Evolutionary conservation across 2,329 filamentous ascomycete species (phyloP).

Genomic region (Spiromastix sp.): DNA sequence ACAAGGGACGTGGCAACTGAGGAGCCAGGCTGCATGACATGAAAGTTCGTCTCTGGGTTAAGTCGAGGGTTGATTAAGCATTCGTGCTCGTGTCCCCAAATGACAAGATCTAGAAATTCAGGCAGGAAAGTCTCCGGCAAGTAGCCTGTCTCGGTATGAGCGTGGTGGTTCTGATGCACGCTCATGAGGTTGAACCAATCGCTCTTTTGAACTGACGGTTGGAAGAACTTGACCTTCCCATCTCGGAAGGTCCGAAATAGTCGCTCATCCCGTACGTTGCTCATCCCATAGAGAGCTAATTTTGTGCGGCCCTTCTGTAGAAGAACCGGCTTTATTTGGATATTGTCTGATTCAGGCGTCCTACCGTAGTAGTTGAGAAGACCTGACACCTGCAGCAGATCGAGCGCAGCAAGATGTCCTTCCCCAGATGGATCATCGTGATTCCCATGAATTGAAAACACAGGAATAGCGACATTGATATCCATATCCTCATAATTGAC

Average conservation of each 20-base stretch:
- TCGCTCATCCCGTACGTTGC: conserved; percentile 91
- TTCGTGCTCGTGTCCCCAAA: conserved; percentile 98
- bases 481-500: conserved; percentile 97
- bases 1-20: conserved; percentile 90
- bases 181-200: conserved; percentile 97
- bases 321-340: conserved; percentile 80
- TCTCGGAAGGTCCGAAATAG: conserved; percentile 90
- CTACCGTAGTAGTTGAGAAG: conserved; percentile 94
- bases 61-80: conserved; percentile 75
- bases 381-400: conserved; percentile 82
- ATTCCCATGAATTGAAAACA: conserved; percentile 97
- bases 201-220: conserved; percentile 63
- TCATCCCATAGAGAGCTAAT: conserved; percentile 84
- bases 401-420: conserved; percentile 80
- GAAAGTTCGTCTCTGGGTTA: conserved; percentile 82
- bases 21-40: conserved; percentile 95
- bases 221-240: conserved; percentile 87
- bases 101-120: conserved; percentile 77
- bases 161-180: conserved; percentile 92
- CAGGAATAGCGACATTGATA: conserved; percentile 92
- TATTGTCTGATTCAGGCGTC: conserved; percentile 84
- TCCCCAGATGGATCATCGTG: conserved; percentile 98
- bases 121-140: conserved; percentile 89
- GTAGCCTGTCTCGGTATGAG: conserved; percentile 86
- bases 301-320: conserved; percentile 91